Base-by-base conservation (phyloP, 176 grass and related monocot genomes). In the Poa annua region DNA sequence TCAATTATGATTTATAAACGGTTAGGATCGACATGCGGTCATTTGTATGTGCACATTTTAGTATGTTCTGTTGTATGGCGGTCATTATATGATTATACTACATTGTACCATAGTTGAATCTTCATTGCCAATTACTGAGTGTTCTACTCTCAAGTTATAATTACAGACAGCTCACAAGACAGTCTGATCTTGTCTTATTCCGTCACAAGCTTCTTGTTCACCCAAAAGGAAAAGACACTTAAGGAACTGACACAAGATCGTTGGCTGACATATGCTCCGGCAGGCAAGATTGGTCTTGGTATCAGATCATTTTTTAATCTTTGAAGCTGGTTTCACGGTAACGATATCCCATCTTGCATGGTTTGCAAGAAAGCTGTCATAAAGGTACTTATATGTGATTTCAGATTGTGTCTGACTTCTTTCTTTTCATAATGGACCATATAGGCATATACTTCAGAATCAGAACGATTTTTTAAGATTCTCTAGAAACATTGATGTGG, bases 361-460 rank as follows among this genome's bases (percentile, higher is more conserved):
- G 96, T 98, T 51, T 98, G 96, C 85, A 95, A 98, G 52, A 87
- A 98, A 89, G 80, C 96, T 83, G 89, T 91, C 67, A 92, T 98
- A 67, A 98, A 93, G 92, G 96, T 88, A 86, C 16, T 22, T 2
- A 63, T 53, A 74, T 33, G 62, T 29, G 42, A 24, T 52, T 62
- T 32, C 66, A 11, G 6, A 49, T 25, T 79, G 49, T 53, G 70
- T 21, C 49, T 57, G 7, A 71, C 34, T 26, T 81, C 21, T 56
- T 70, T 76, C 48, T 70, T 66, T 1, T 60, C 44, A 21, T 15
- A 51, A 39, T 41, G 64, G 17, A 60, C 44, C 3, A 16, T 63
- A 61, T n/a, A n/a, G n/a, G n/a, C n/a, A n/a, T n/a, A n/a, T 77
- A 36, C 13, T 75, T 2, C 15, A 39, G 42, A 72, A 17, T 9